Evolutionary conservation across 192 early-diverging fungal genomes (phyloP), one percentile per base, ranked within the genome.

Genomic region (Piromyces sp.): DNA sequence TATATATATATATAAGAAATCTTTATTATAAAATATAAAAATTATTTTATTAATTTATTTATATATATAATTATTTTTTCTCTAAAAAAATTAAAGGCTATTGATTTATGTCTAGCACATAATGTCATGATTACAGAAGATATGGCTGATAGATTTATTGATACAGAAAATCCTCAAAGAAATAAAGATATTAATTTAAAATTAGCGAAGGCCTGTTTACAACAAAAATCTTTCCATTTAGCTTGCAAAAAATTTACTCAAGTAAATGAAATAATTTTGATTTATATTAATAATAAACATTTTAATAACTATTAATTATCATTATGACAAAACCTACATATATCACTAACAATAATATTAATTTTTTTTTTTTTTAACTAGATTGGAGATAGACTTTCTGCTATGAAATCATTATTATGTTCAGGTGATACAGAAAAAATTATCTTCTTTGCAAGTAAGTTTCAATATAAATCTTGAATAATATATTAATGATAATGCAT

Each of bases 381-480:
- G 87, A 87, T 84, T 6, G 90, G 90, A 2, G 88, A 91, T 79
- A 84, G 88, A 30, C 40, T 89, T 15, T 84, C 87, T 30, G 90
- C 90, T 14, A 89, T 91, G 86, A 83, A 87, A 58, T 84, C 87
- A 29, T 81, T 91, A 79, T 81, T 91, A 38, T 85, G 86, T 79
- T 89, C 88, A 13, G 89, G 89, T 4, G 89, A 91, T 79, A 84
- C 82, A 7, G 90, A 91, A 17, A 84, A 87, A 78, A 90, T 91
- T 38, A 88, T 91, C 22, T 89, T 87, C 58, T 91, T 91, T 86
- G 90, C 90, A 19, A 89, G 89, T 90, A 84, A 79, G 80, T 81
- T 2, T 19, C 0, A 30, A 78, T 17, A 79, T 30, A 7, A 30
- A 26, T 7, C 33, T 26, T 1, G 2, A 15, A 19, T 14, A 79